Base-by-base conservation (phyloP, 2,329 filamentous ascomycete genomes). In the Aschersonia sp. region DNA sequence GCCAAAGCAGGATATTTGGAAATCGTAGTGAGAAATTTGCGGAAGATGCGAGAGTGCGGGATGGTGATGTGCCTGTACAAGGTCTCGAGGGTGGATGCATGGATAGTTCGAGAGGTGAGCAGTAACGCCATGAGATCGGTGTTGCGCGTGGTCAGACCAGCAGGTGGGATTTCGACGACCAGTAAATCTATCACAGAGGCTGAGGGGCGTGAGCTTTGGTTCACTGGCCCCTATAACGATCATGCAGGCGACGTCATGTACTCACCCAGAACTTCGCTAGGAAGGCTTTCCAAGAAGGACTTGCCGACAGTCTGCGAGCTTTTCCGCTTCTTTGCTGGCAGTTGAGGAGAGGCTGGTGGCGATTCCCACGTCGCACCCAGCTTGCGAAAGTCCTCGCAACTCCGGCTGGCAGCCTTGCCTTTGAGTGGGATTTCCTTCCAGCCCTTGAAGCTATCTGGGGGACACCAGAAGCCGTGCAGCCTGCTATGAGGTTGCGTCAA, bases 31-130 rank as follows among this genome's bases (percentile, higher is more conserved):
- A 89, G 74, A 55, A 89, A 87, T 65, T 91, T 91, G 59, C 81
- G 81, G 67, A 89, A 92, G 61, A 89, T 87, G 51, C 80, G 73
- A 30, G 86, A 91, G 69, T 89, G 85, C 5, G 86, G 85, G 55
- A 91, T 84, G 43, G 84, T 88, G 62, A 91, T 84, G 61, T 85
- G 80, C 54, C 78, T 76, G 67, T 91, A 91, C 45, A 92, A 74
- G 5, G 85, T 84, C 54, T 78, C 76, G 35, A 89, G 69, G 3
- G 85, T 89, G 28, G 82, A 82, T 30, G 75, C 75, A 59, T 91
- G 82, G 51, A 91, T 69, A 31, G 78, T 77, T 59, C 77, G 79
- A n/a, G 84, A 91, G n/a, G 84, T 80, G 53, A 88, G 66, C 40
- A 91, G 72, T 52, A 88, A 75, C 20, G 84, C 78, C 69, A 89